Conservation (phyloP, 2,329 filamentous ascomycete species). For the Fusarium sp. region DNA sequence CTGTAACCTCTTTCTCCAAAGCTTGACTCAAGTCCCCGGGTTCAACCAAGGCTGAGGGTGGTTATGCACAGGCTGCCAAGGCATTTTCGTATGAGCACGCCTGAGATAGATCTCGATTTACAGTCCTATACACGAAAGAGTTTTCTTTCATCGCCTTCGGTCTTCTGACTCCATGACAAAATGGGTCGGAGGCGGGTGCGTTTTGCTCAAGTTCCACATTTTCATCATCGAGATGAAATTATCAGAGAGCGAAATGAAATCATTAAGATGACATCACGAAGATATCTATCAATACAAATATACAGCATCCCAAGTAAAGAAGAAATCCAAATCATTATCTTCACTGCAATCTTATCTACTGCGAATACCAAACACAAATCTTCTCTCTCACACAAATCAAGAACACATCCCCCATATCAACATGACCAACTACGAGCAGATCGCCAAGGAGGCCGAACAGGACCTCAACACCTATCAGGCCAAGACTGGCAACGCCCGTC, state of each 20-base stretch:
- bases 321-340: not conserved
- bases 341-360: not conserved
- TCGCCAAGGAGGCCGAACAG: slow-evolving; percentile 61
- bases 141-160: slow-evolving; percentile 19
- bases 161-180: slow-evolving; percentile 5
- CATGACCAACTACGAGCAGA: slow-evolving; percentile 57
- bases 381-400: not conserved
- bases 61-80: slow-evolving; percentile 19
- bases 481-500: slow-evolving; percentile 60
- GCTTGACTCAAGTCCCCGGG: slow-evolving; percentile 8
- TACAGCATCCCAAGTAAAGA: not conserved
- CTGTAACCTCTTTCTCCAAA: not conserved
- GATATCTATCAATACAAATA: slow-evolving; percentile 32
- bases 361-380: not conserved
- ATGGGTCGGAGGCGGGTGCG: slow-evolving; percentile 7
- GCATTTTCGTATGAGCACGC: slow-evolving; percentile 1
- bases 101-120: slow-evolving; percentile 29
- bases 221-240: slow-evolving; percentile 43
- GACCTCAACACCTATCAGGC: slow-evolving; percentile 63
- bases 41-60: not conserved
- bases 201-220: slow-evolving; percentile 36
- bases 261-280: slow-evolving; percentile 45
- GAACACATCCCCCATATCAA: not conserved
- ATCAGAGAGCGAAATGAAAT: slow-evolving; percentile 45
- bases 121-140: not conserved